Percentiles rank a stretch among this genome's conserved stretches.
phyloP scores from a whole-genome alignment of 1,284 basidiomycete species.

The Ustilago crameri region DNA sequence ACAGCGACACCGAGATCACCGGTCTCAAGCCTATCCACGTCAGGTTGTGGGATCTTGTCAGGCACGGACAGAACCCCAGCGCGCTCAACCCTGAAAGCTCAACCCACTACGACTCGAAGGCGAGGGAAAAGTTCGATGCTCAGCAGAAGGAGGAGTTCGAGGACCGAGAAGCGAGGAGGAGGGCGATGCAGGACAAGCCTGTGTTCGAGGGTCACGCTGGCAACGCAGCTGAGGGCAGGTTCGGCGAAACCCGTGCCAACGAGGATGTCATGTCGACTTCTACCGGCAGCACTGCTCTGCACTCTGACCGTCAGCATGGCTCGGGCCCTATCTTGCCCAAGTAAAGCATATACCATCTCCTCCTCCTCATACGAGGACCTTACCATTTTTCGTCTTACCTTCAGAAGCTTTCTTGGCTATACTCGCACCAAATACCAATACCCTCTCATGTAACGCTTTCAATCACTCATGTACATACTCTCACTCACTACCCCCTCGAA shows the following conservation, averaged over 20 bases:
- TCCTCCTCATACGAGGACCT: no score
- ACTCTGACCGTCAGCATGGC: constrained; percentile 11
- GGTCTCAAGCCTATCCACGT: constrained; percentile 45
- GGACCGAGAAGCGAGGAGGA: constrained; percentile 15
- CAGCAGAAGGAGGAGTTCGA: constrained; percentile 23
- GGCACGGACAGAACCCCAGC: constrained; percentile 30
- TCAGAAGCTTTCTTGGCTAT: no score
- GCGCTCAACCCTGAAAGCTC: constrained; percentile 34
- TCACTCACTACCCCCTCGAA: no score
- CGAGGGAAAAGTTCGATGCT: constrained; percentile 25
- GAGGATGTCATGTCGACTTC: constrained; percentile 13
- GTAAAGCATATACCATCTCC: no score
- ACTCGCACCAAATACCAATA: neutral
- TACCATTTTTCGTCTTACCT: no score
- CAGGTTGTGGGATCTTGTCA: constrained; percentile 34
- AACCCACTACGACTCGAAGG: constrained; percentile 34
- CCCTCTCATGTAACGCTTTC: neutral
- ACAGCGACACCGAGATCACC: constrained; percentile 43
- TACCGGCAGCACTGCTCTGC: constrained; percentile 13
- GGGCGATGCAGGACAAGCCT: constrained; percentile 27
- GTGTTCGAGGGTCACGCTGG: constrained; percentile 31
- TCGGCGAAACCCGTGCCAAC: neutral
- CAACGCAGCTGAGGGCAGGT: constrained; percentile 7
- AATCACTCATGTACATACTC: no score
- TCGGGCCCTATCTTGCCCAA: constrained; percentile 30